phyloP scores from a whole-genome alignment of 1,284 basidiomycete species.

The Tilletia setariae region DNA sequence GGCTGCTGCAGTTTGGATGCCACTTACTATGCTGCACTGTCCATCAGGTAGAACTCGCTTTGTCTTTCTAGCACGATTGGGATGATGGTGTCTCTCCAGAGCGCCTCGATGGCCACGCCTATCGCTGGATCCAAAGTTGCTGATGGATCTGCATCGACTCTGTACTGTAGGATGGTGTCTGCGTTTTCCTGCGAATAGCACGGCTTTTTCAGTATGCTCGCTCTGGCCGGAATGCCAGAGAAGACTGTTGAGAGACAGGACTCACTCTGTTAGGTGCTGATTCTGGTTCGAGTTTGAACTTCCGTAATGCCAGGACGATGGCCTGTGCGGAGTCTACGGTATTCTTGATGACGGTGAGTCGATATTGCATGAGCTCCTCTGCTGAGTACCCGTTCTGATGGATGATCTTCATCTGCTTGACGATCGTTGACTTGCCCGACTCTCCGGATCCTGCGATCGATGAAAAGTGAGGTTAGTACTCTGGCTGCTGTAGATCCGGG shows the following conservation, averaged over 20 bases:
- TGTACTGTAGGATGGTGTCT: conserved; percentile 59
- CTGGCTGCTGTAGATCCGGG: background rate
- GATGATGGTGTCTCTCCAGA: conserved; percentile 90
- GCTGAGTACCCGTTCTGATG: conserved; percentile 86
- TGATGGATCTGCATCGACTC: conserved; percentile 48
- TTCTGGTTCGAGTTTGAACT: conserved; percentile 78
- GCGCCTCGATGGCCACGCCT: conserved; percentile 71
- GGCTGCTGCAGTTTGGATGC: too few relatives aligned
- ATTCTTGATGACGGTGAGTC: conserved; percentile 65
- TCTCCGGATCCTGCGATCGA: conserved; percentile 62
- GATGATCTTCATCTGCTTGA: conserved; percentile 99
- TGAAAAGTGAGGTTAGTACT: background rate
- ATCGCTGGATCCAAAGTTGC: conserved; percentile 56
- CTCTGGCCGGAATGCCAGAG: background rate
- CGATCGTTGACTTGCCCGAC: conserved; percentile 92
- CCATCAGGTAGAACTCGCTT: conserved; percentile 93
- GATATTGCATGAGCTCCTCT: conserved; percentile 75
- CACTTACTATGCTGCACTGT: conserved; percentile 82
- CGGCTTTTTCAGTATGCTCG: background rate
- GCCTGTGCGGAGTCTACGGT: conserved; percentile 70
- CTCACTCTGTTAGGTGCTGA: conserved; percentile 71
- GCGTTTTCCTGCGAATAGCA: conserved; percentile 58
- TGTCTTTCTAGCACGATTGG: conserved; percentile 78
- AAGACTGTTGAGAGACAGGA: conserved; percentile 26
- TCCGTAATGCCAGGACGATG: conserved; percentile 81